Conservation (phyloP, 441 rosid species). For the Lepidium campestre region DNA sequence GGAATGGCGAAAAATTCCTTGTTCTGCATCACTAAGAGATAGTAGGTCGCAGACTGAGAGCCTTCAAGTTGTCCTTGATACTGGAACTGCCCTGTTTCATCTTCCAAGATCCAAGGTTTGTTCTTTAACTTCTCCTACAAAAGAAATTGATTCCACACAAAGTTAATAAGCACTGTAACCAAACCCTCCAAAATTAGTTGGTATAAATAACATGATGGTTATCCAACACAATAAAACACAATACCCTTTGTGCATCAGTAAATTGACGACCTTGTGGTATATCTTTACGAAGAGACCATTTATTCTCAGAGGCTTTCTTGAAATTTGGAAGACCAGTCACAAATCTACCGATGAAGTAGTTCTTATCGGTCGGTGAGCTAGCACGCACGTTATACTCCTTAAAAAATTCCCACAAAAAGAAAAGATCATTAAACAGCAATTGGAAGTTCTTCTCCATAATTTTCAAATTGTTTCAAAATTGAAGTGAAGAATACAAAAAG, state of each 20-base stretch:
- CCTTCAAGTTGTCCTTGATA: conserved; percentile 94
- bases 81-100: conserved; percentile 91
- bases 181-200: background rate
- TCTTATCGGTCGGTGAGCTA: conserved; percentile 55
- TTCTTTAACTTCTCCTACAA: conserved; percentile 85
- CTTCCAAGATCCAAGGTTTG: conserved; percentile 89
- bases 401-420: background rate
- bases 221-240: background rate
- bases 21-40: conserved; percentile 76
- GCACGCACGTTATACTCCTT: conserved; percentile 88
- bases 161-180: background rate
- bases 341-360: conserved; percentile 89
- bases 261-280: conserved; percentile 86
- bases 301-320: conserved; percentile 75
- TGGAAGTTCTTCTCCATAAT: background rate
- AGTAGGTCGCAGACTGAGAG: conserved; percentile 87
- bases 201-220: background rate
- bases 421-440: background rate
- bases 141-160: background rate
- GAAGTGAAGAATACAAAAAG: background rate
- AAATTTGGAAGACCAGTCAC: conserved; percentile 74
- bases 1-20: conserved; percentile 88
- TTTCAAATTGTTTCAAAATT: background rate
- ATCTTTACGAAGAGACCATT: conserved; percentile 82
- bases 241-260: conserved; percentile 75